Evolutionary conservation across 345 rosid species (phyloP), one percentile per base, ranked within the genome.

Genomic region (Anastatica hierochuntica): DNA sequence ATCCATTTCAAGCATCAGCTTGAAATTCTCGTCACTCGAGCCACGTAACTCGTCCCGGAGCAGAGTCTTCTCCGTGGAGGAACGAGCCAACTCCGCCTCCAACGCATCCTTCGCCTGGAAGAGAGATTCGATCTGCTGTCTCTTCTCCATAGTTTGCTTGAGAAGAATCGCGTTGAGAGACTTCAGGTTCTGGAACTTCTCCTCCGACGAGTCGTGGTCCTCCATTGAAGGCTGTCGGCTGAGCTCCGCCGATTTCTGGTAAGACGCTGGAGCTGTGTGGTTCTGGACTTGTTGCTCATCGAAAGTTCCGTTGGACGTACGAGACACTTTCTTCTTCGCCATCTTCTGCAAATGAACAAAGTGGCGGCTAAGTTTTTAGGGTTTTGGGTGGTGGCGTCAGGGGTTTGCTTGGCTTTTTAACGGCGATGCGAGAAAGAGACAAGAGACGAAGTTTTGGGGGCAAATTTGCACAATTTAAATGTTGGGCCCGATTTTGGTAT

Each of bases 121-220:
- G 53, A 90, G 66, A 1, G 73, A 72, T 44, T 75, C 79, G 29
- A 79, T 70, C 67, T 76, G 75, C 10, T 72, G 74, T 37, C 87
- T 64, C 44, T 56, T 54, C 39, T 81, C 88, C 50, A 66, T 3
- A 2, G 79, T 67, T 74, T 81, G 77, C 31, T 78, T 78, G 51
- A 87, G 35, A 39, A 90, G 90, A 23, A 74, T 2, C 13, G 40
- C 44, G 70, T 84, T 84, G 43, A 87, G 88, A 24, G 73, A 54
- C 62, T 78, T 83, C 47, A 90, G 67, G 54, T 35, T 73, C 49
- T 73, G 72, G 7, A 84, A 42, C 65, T 65, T 76, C 66, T 79
- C 84, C 3, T 49, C 19, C 19, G 59, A 34, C 8, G 62, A 46
- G 6, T 56, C 54, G 21, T 47, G 53, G 14, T 79, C 77, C 35